phyloP scores from a whole-genome alignment of 306 rosid species.

The Rubus idaeus region DNA sequence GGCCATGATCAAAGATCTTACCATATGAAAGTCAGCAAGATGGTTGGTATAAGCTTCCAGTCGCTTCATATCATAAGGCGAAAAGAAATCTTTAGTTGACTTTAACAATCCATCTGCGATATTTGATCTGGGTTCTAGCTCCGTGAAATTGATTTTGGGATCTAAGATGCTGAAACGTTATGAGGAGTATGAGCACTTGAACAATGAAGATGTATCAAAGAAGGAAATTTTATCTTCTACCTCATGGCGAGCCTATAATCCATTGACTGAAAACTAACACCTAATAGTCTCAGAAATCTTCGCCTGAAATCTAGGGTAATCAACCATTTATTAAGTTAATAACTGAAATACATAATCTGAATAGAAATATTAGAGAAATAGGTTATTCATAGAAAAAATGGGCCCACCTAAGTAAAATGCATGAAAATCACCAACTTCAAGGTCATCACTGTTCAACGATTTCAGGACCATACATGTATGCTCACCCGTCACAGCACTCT shows the following conservation, averaged over 20 bases:
- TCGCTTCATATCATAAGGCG: conserved; percentile 90
- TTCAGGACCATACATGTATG: conserved; percentile 89
- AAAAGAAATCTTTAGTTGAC: conserved; percentile 54
- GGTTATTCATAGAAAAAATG: conserved; percentile 16
- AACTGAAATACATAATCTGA: conserved; percentile 10
- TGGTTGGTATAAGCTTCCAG: conserved; percentile 81
- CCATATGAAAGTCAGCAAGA: conserved; percentile 83
- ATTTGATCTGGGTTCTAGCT: conserved; percentile 36
- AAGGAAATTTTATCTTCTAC: conserved; percentile 40
- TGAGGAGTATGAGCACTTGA: conserved; percentile 25
- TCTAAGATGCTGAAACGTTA: conserved; percentile 70
- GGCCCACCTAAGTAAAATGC: conserved; percentile 76
- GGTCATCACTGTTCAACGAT: conserved; percentile 82
- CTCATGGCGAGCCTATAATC: conserved; percentile 91
- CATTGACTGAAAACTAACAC: conserved; percentile 58
- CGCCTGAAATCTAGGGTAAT: conserved; percentile 63
- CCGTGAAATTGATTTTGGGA: conserved; percentile 79
- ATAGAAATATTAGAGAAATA: conserved; percentile 11
- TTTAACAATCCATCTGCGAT: conserved; percentile 43
- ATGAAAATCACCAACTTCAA: conserved; percentile 66
- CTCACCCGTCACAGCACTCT: conserved; percentile 91
- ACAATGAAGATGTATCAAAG: conserved; percentile 22
- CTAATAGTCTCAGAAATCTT: conserved; percentile 67
- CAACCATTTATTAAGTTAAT: conserved; percentile 28
- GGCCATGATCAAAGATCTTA: conserved; percentile 39